Base-by-base conservation (phyloP, 2,329 filamentous ascomycete genomes). In the Chalaropsis ovoidea region DNA sequence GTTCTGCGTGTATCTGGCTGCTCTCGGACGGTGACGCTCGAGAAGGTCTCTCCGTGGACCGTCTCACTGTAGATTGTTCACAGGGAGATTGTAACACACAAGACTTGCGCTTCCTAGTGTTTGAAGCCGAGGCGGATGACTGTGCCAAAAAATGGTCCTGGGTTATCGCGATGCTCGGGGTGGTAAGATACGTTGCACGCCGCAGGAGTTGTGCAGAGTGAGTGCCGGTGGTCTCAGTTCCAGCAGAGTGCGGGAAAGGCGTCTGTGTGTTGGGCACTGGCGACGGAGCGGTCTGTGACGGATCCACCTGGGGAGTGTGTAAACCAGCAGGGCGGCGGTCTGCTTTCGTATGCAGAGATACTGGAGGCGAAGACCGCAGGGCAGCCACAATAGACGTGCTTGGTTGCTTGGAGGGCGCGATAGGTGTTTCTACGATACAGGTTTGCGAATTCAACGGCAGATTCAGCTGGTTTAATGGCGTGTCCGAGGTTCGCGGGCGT, bases 51-150 rank as follows among this genome's bases (percentile, higher is more conserved):
- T 27, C 52, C 24, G 8, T 35, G 31, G 31, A n/a, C 8, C 17
- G 27, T 19, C 24, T 35, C 8, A 11, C 2, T 0, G 27, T 17
- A 39, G 7, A 19, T 35, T 39, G 5, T 58, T 39, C 13, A 35
- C n/a, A n/a, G 27, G 24, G 27, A 58, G 54, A 39, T n/a, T 3
- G 5, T n/a, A 8, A 13, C 17, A 58, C 54, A 4, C 15, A 58
- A 35, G 54, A 31, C 31, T 58, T 58, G 27, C 54, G 54, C 31
- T 58, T 58, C 31, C 31, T 39, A 17, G 17, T 58, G 15, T 58
- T 58, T 10, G 17, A 10, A n/a, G 19, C 11, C n/a, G 17, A 58
- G n/a, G 10, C 8, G 5, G 27, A 58, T 58, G 5, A 10, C 15
- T 19, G 13, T 58, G 54, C 13, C 10, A 22, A 39, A 35, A 27